Percentiles rank a stretch among this genome's conserved stretches.
phyloP scores from a whole-genome alignment of 176 grass and related monocot species.

The Pharus latifolius region DNA sequence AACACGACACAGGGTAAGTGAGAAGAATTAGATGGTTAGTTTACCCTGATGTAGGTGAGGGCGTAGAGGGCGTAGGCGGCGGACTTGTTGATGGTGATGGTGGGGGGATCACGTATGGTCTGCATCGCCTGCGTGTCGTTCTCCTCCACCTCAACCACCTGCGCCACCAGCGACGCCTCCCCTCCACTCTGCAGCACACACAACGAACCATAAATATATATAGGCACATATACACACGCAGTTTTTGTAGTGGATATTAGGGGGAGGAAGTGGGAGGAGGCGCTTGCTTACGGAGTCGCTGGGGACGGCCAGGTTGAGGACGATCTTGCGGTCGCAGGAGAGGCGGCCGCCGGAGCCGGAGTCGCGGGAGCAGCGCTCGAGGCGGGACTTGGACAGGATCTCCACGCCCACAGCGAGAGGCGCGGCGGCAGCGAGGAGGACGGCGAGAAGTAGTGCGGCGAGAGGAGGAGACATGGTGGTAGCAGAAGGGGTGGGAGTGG shows the following conservation, averaged over 20 bases:
- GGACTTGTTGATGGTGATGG: conserved; percentile 68
- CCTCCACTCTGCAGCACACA: conserved; percentile 45
- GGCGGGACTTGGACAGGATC: conserved; percentile 63
- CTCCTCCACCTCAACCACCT: conserved; percentile 51
- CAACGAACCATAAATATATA: no score
- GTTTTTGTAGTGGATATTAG: neutral
- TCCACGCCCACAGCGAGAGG: conserved; percentile 6
- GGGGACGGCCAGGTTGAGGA: conserved; percentile 60
- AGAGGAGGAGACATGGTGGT: neutral
- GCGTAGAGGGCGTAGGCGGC: conserved; percentile 41
- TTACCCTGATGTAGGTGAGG: conserved; percentile 59
- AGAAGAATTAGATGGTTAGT: neutral
- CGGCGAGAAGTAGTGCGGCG: neutral
- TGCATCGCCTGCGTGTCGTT: conserved; percentile 27
- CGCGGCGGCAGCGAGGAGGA: neutral
- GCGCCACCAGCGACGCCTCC: conserved; percentile 63
- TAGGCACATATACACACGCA: neutral
- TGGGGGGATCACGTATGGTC: conserved; percentile 34
- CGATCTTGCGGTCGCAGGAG: conserved; percentile 52
- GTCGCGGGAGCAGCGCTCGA: conserved; percentile 33
- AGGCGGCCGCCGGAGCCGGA: conserved; percentile 32
- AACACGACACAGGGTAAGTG: neutral
- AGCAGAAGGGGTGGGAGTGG: neutral
- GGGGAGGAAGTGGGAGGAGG: neutral
- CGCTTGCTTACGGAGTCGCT: conserved; percentile 45